Base-by-base conservation (phyloP, 1,139 yeast genomes). In the Taphrina flavorubra region DNA sequence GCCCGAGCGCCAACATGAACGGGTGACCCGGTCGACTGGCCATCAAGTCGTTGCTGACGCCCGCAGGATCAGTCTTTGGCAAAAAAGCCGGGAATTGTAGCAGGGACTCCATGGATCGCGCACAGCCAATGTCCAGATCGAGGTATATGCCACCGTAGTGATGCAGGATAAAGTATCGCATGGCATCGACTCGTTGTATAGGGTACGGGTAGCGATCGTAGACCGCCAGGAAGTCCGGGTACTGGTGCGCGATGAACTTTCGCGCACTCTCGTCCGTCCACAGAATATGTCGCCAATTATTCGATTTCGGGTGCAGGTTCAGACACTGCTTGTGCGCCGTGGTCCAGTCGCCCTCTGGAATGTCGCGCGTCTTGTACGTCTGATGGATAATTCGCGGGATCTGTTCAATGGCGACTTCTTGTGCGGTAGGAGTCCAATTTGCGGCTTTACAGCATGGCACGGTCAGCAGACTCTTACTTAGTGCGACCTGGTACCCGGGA, bases 101-200 rank as follows among this genome's bases (percentile, higher is more conserved):
- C 55, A 60, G 47, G 7, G 66, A 56, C 31, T 59, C 65, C 60
- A 66, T 46, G 34, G 59, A 37, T 14, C 65, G 58, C 18, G 64
- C 49, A 53, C 69, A 66, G 10, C 66, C 69, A 16, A 66, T 42
- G 44, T 66, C 69, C 18, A 66, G 60, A 42, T 66, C 69, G 16
- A 61, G 42, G 56, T 66, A 66, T 5, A 66, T 39, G 46, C 69
- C 69, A 13, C 69, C 69, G 34, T 66, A 66, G 47, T 60, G 66
- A 18, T 61, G 61, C 8, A 66, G 25, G 31, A 66, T 49, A 13
- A 60, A 53, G 51, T 66, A 66, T 47, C 69, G 49, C 46, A 60
- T 57, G 46, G 69, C 69, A 31, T 66, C 69, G 39, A 66, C 65
- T 1, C 66, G 55, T 25, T 66, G 69, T 16, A 66, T 66, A 11